phyloP scores from a whole-genome alignment of 208 protist genomes.

The Naegleria fowleri region DNA sequence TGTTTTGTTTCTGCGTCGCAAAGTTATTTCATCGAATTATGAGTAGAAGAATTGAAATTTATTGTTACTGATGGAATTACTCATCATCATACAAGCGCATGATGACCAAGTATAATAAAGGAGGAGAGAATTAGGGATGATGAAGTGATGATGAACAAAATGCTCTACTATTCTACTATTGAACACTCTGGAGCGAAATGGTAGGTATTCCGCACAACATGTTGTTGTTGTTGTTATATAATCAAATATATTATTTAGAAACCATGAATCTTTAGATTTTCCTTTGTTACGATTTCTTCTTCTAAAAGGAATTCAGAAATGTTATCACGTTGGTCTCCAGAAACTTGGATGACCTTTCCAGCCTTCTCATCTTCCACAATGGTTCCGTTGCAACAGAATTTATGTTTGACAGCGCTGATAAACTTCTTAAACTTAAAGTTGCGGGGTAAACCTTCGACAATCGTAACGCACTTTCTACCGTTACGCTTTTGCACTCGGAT shows the following conservation, averaged over 20 bases:
- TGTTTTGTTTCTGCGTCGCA: no score
- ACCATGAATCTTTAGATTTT: conserved; percentile 87
- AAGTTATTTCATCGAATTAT: no score
- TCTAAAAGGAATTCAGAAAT: conserved; percentile 81
- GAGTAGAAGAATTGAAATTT: no score
- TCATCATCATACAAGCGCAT: no score
- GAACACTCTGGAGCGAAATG: no score
- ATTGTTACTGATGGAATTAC: no score
- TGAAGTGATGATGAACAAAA: no score
- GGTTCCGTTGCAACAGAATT: conserved; percentile 88
- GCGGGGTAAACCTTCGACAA: conserved; percentile 82
- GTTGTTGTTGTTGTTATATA: neutral
- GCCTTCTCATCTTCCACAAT: conserved; percentile 71
- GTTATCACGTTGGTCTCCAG: conserved; percentile 88
- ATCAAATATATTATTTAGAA: conserved; percentile 60
- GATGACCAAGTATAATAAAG: no score
- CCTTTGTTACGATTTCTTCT: conserved; percentile 72
- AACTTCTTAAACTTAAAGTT: conserved; percentile 86
- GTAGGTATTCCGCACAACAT: no score
- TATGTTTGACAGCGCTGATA: conserved; percentile 61
- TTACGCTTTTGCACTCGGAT: conserved; percentile 93
- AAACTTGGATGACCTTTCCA: conserved; percentile 88
- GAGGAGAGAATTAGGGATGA: no score
- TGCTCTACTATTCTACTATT: no score
- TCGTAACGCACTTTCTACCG: conserved; percentile 90